Percentiles rank a stretch among this genome's conserved stretches.
phyloP scores from a whole-genome alignment of 768 basidiomycete genomes.

The Hygrocybe punicea region DNA sequence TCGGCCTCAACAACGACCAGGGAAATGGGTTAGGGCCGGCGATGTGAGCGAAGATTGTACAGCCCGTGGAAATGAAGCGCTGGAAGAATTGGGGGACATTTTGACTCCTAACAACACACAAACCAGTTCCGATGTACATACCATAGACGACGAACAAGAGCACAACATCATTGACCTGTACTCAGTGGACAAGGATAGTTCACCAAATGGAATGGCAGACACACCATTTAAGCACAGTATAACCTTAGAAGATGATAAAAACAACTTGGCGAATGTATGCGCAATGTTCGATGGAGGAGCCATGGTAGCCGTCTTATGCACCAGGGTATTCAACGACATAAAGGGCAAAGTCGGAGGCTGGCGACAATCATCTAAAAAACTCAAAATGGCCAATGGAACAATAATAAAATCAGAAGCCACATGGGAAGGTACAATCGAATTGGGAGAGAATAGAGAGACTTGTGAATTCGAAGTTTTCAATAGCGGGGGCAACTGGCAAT shows the following conservation, averaged over 20 bases:
- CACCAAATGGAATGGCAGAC: neutral
- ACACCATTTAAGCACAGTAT: neutral
- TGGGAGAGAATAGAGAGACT: conserved; percentile 5
- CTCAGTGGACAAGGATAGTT: neutral
- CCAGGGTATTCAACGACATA: conserved; percentile 11
- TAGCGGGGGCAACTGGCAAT: conserved; percentile 16
- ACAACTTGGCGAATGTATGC: neutral
- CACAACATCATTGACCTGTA: conserved; percentile 2
- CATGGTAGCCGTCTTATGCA: conserved; percentile 21
- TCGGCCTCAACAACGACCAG: conserved; percentile 3
- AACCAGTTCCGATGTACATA: neutral
- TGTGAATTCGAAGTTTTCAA: conserved; percentile 23
- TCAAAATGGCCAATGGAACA: conserved; percentile 34
- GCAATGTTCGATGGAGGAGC: conserved; percentile 23
- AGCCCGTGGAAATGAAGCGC: conserved; percentile 9
- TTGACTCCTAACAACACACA: neutral
- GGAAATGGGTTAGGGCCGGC: conserved; percentile 24
- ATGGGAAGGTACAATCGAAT: conserved; percentile 19
- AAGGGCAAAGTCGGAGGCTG: conserved; percentile 10
- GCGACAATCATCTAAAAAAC: conserved; percentile 11
- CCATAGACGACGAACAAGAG: neutral
- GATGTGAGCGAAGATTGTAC: conserved; percentile 11
- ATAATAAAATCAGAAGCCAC: conserved; percentile 15
- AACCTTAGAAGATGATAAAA: neutral
- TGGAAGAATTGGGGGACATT: neutral